phyloP scores from a whole-genome alignment of 768 basidiomycete genomes.

The Leccinum uliginosum region DNA sequence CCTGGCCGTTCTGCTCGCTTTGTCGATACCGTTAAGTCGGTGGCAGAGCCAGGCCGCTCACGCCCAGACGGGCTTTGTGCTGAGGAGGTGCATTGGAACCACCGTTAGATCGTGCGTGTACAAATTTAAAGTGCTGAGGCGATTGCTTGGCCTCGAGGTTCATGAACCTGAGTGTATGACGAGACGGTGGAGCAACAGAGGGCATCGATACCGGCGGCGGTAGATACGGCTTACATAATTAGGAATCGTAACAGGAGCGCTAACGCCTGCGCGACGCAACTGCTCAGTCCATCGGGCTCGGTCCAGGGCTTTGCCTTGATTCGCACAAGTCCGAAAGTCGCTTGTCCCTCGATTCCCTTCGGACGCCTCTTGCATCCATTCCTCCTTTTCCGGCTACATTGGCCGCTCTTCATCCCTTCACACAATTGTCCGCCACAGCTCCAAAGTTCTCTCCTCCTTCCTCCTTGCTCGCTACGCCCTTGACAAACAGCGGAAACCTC shows the following conservation, averaged over 20 bases:
- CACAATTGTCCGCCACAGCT: conserved; percentile 47
- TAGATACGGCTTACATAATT: conserved; percentile 30
- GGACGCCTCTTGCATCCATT: conserved; percentile 1
- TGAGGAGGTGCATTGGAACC: conserved; percentile 57
- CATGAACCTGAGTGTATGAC: conserved; percentile 13
- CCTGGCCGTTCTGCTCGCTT: not conserved
- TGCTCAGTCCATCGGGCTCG: conserved; percentile 73
- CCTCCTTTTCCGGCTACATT: conserved; percentile 62
- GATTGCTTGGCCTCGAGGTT: conserved; percentile 57
- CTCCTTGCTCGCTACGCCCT: conserved; percentile 66
- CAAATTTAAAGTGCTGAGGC: conserved; percentile 47
- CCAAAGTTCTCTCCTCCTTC: conserved; percentile 67
- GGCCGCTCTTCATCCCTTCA: conserved; percentile 47
- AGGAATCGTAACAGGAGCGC: too few species aligned
- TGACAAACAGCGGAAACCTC: conserved; percentile 66
- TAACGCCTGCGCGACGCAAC: conserved; percentile 69
- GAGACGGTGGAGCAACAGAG: conserved; percentile 11
- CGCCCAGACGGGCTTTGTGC: conserved; percentile 88
- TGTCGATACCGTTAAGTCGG: not conserved
- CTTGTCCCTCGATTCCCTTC: conserved; percentile 17
- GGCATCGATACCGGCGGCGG: conserved; percentile 12
- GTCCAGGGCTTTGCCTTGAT: conserved; percentile 45
- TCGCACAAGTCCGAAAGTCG: conserved; percentile 19
- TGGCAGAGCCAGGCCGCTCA: conserved; percentile 80
- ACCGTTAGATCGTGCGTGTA: not conserved